Evolutionary conservation across 225 moss, liverwort and hornwort genomes (phyloP), one percentile per base, ranked within the genome.

Genomic region (Marchantia paleacea): DNA sequence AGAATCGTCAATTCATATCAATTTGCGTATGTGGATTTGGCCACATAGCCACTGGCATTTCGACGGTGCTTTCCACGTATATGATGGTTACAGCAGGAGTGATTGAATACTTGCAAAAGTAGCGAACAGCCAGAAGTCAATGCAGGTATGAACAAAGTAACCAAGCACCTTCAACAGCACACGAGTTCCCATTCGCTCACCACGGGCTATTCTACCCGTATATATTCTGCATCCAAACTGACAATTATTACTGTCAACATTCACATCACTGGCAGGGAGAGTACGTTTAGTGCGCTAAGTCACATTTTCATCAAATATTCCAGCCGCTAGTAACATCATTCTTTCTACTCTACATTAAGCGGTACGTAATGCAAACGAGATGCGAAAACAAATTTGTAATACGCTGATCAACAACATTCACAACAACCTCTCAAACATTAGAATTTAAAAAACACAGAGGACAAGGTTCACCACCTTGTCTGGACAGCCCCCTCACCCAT

Each of bases 401-500:
- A 30, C 13, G 22, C 49, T 39, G 22, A 13, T 18, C 20, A 16
- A 60, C 18, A 2, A 16, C 60, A 19, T 22, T 61, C 60, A 15
- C n/a, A 61, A 68, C n/a, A 10, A 64, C 25, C 20, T 50, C 24
- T n/a, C n/a, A n/a, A 72, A 51, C 50, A 2, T 51, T 52, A 24
- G 2, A 10, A 39, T 5, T 39, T 39, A n/a, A 66, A n/a, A 26
- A 11, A 26, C 28, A 51, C 25, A 26, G n/a, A 24, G 53, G 62
- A 25, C 31, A 47, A 24, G 24, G 28, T 50, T 10, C 62, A 88
- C 83, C 89, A 93, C 91, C 97, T 97, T 69, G 90, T 97, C 85
- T 95, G 97, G 72, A 97, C 90, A 49, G 81, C 88, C 80, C 97
- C 97, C 83, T 97, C 93, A 73, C 92, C 95, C 84, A 97, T 81